phyloP scores from a whole-genome alignment of 2,329 filamentous ascomycete species.

The Gaeumannomyces tritici region DNA sequence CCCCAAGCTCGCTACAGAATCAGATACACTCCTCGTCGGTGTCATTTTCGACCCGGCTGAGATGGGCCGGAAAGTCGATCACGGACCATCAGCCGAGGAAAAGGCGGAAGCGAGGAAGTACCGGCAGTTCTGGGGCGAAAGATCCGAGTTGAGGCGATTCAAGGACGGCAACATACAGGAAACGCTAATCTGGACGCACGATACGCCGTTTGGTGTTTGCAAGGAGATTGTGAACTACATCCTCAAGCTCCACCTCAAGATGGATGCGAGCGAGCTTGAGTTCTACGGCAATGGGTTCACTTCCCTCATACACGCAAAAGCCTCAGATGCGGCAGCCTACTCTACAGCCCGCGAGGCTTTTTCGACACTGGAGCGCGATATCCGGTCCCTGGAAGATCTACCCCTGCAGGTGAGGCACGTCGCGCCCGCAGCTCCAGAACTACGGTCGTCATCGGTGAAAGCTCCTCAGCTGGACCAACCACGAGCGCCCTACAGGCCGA shows the following conservation, averaged over 20 bases:
- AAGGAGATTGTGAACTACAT: conserved; percentile 71
- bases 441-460: conserved; percentile 63
- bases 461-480: conserved; percentile 37
- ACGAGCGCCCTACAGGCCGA: conserved; percentile 40
- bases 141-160: conserved; percentile 86
- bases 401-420: conserved; percentile 82
- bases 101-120: conserved; percentile 75
- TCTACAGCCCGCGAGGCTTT: conserved; percentile 62
- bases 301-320: conserved; percentile 33
- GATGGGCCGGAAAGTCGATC: conserved; percentile 69
- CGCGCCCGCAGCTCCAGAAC: conserved; percentile 58
- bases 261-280: conserved; percentile 42
- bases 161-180: conserved; percentile 92
- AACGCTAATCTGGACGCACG: conserved; percentile 73
- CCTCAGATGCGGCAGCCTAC: conserved; percentile 49
- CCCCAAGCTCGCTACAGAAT: conserved; percentile 13
- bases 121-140: conserved; percentile 89
- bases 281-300: conserved; percentile 40
- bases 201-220: conserved; percentile 54
- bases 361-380: conserved; percentile 61
- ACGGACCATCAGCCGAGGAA: conserved; percentile 78
- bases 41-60: conserved; percentile 65
- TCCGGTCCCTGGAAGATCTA: conserved; percentile 70
- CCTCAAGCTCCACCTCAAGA: conserved; percentile 47
- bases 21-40: conserved; percentile 43